Conservation (phyloP, 2,329 filamentous ascomycete genomes). For the Aspergillus spinulosporus region DNA sequence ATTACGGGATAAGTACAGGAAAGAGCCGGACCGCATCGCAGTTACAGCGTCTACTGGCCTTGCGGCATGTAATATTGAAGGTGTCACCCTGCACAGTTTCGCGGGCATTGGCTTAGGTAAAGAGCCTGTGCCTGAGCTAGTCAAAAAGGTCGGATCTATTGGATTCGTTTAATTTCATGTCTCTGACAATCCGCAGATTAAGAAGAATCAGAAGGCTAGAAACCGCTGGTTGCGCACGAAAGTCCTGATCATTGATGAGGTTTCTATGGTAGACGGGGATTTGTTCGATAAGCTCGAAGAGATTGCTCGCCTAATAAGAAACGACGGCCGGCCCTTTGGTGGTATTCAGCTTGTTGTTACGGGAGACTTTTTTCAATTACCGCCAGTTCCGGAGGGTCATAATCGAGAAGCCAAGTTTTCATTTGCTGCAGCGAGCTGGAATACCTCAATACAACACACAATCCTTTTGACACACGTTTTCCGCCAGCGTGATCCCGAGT, state of each 20-base stretch:
- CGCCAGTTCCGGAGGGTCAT: slow-evolving; percentile 77
- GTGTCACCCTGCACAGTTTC: slow-evolving; percentile 94
- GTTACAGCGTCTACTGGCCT: slow-evolving; percentile 95
- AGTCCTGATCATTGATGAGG: slow-evolving; percentile 85
- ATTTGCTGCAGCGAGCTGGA: slow-evolving; percentile 91
- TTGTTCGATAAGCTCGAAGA: slow-evolving; percentile 94
- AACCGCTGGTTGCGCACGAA: slow-evolving; percentile 87
- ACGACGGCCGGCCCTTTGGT: slow-evolving; percentile 89
- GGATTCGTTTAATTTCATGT: neutral
- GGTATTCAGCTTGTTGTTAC: slow-evolving; percentile 95
- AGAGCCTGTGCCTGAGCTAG: slow-evolving; percentile 73
- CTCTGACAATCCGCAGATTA: slow-evolving; percentile 55
- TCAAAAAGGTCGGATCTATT: slow-evolving; percentile 65
- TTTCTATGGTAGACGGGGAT: slow-evolving; percentile 98
- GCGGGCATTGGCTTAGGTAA: slow-evolving; percentile 93
- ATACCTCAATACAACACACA: slow-evolving; percentile 88
- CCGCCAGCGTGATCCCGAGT: slow-evolving; percentile 86
- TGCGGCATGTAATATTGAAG: slow-evolving; percentile 94
- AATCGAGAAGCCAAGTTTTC: slow-evolving; percentile 78
- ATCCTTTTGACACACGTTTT: slow-evolving; percentile 95
- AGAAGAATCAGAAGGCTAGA: slow-evolving; percentile 82
- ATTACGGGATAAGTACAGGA: slow-evolving; percentile 71
- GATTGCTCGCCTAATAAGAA: slow-evolving; percentile 80
- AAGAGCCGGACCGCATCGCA: slow-evolving; percentile 80
- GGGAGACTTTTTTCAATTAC: slow-evolving; percentile 96